Conservation (phyloP, 257 asterid genomes). For the Solanum bukasovii region DNA sequence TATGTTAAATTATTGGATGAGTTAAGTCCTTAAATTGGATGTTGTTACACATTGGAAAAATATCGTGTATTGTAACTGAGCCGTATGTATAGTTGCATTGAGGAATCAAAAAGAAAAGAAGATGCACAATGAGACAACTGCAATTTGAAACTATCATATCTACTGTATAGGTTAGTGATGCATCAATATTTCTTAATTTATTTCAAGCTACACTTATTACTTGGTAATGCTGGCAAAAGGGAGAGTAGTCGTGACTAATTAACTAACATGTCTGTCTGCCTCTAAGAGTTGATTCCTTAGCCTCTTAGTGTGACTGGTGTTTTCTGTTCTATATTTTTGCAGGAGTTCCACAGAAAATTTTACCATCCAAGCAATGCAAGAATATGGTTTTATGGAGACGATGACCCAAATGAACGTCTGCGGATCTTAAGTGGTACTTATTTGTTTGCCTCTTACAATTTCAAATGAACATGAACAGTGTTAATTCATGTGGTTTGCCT, state of each 20-base stretch:
- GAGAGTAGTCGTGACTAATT: not conserved
- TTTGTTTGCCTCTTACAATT: not conserved
- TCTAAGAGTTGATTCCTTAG: not conserved
- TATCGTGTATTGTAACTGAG: not conserved
- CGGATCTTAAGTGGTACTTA: constrained; percentile 72
- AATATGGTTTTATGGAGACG: constrained; percentile 98
- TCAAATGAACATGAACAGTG: not conserved
- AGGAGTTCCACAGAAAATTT: constrained; percentile 88
- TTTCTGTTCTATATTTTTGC: constrained; percentile 12
- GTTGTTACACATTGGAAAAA: not conserved
- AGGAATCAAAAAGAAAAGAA: not conserved
- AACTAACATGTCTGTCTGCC: not conserved
- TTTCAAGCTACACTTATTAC: not conserved
- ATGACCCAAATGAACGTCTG: constrained; percentile 80
- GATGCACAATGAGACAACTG: not conserved
- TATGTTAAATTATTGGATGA: not conserved
- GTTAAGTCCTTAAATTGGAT: not conserved
- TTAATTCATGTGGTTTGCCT: not conserved
- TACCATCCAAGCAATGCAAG: constrained; percentile 97
- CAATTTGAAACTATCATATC: not conserved
- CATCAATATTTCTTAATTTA: not conserved
- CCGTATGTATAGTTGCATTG: not conserved
- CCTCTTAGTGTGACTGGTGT: constrained; percentile 3
- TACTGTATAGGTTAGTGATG: not conserved
- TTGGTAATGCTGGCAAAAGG: not conserved